Percentiles rank a stretch among this genome's conserved stretches.
These are phyloP conservation scores for Saccharum spontaneum DNA, from an alignment of 176 grass and related monocot genomes.

Conservation along the genomic window DNA sequence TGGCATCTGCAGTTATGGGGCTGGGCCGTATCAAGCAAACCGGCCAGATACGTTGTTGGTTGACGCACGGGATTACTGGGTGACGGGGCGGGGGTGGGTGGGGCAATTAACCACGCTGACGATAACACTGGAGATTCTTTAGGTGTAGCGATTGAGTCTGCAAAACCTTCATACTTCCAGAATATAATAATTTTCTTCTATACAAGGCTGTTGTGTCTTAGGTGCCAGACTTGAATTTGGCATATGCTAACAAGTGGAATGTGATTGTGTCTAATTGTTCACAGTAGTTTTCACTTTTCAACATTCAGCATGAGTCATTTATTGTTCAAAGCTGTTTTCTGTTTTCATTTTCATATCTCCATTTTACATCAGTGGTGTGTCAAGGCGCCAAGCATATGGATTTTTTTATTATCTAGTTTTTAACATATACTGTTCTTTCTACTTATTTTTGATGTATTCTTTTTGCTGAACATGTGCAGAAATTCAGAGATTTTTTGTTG, in stretches of 20 bases:
- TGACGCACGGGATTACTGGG: too few relatives aligned
- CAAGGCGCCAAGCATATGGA: neutral
- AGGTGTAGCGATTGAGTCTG: neutral
- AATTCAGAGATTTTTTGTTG: slow-evolving; percentile 67
- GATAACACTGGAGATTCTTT: too few relatives aligned
- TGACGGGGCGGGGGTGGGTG: too few relatives aligned
- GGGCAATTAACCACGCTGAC: too few relatives aligned
- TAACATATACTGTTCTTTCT: neutral
- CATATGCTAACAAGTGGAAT: neutral
- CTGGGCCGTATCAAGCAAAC: too few relatives aligned
- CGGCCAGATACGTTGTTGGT: too few relatives aligned
- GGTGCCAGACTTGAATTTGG: neutral
- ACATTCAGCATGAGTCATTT: neutral
- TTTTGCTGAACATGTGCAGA: slow-evolving; percentile 32
- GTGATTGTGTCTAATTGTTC: neutral
- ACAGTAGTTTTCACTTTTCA: neutral
- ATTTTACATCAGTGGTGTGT: neutral
- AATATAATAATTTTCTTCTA: neutral
- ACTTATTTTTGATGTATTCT: neutral
- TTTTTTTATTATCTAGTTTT: neutral
- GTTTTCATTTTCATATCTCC: neutral
- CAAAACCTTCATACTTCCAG: neutral
- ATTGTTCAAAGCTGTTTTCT: neutral
- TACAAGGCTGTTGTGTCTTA: neutral
- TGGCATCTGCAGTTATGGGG: too few relatives aligned